Conservation (phyloP, 2,329 filamentous ascomycete species). For the Hawksworthiomyces lignivorus region DNA sequence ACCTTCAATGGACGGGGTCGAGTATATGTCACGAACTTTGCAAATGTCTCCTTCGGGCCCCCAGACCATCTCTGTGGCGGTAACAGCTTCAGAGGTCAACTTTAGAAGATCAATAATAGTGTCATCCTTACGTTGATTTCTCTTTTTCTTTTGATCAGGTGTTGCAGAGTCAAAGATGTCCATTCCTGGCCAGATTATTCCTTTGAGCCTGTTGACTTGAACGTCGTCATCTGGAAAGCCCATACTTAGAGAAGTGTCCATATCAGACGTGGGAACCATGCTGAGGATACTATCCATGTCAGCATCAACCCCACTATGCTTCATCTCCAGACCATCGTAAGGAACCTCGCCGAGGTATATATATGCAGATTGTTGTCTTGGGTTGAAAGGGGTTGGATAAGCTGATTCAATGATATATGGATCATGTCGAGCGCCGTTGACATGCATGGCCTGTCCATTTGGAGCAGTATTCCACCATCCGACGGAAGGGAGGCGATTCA, state of each 20-base stretch:
- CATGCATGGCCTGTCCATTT: conserved; percentile 1
- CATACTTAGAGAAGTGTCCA: conserved; percentile 4
- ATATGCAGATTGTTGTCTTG: conserved; percentile 13
- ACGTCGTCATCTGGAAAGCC: conserved; percentile 18
- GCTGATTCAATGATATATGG: conserved; percentile 11
- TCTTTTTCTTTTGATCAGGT: conserved; percentile 61
- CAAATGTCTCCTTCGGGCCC: conserved; percentile 42
- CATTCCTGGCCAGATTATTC: conserved; percentile 71
- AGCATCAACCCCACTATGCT: conserved; percentile 19
- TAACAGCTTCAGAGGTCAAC: conserved; percentile 54
- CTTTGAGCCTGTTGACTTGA: conserved; percentile 53
- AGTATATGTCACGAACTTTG: conserved; percentile 51
- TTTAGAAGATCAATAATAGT: conserved; percentile 62
- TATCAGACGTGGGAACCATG: conserved; percentile 18
- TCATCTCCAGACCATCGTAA: conserved; percentile 1
- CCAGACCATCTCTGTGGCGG: conserved; percentile 59
- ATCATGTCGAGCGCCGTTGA: conserved; percentile 9
- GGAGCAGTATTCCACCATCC: conserved; percentile 16
- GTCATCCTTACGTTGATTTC: conserved; percentile 72
- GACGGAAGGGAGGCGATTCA: conserved; percentile 4
- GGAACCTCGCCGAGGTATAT: neutral
- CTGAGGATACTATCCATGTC: conserved; percentile 21
- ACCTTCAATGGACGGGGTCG: conserved; percentile 45
- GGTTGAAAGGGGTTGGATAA: conserved; percentile 18
- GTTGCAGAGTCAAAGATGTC: conserved; percentile 74